phyloP scores from a whole-genome alignment of 177 flowering plant genomes.

The Vitis hybrid region DNA sequence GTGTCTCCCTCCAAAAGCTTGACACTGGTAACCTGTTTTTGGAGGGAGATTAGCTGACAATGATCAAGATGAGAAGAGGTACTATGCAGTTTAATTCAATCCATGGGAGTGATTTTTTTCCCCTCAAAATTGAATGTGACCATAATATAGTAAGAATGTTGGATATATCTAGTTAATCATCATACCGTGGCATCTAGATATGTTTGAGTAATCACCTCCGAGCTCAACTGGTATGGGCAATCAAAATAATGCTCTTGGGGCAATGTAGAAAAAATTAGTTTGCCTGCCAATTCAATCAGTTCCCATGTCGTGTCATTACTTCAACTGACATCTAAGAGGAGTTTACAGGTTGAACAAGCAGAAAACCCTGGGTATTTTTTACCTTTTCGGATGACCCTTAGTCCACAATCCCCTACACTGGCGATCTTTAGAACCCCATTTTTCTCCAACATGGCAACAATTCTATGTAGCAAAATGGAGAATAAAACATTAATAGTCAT shows the following conservation, averaged over 20 bases:
- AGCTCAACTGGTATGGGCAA: conserved; percentile 94
- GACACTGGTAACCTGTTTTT: conserved; percentile 55
- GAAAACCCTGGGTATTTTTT: not conserved
- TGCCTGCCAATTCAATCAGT: conserved; percentile 41
- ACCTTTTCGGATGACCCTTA: conserved; percentile 73
- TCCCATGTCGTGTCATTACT: not conserved
- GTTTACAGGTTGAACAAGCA: not conserved
- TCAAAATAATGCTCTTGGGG: conserved; percentile 98
- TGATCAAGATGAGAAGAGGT: not conserved
- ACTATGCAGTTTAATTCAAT: no score
- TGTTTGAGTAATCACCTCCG: conserved; percentile 72
- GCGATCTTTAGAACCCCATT: conserved; percentile 77
- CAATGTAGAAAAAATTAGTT: conserved; percentile 56
- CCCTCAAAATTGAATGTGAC: no score
- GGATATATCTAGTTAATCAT: not conserved
- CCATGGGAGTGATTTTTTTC: no score
- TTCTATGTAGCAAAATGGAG: conserved; percentile 34
- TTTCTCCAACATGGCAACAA: conserved; percentile 82
- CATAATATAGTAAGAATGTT: not conserved
- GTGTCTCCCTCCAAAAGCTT: conserved; percentile 72
- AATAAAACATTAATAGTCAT: not conserved
- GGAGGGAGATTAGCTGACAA: not conserved
- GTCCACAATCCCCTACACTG: conserved; percentile 94
- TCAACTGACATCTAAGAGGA: not conserved
- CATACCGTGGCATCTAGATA: conserved; percentile 82